Base-by-base conservation (phyloP, 2,329 filamentous ascomycete genomes). In the Ascocoryne sarcoides region DNA sequence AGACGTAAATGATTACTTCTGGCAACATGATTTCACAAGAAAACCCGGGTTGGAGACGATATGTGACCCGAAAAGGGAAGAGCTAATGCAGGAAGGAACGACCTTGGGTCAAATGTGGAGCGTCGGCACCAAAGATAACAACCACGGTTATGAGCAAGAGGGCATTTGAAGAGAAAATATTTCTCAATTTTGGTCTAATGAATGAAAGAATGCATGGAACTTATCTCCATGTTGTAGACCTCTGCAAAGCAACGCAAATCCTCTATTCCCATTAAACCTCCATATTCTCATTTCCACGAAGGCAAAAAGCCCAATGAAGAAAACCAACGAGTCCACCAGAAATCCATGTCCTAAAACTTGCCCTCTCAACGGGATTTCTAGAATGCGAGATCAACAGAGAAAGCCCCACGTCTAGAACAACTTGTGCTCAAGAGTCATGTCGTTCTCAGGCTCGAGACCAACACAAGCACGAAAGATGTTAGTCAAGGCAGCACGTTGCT, bases 361-460 rank as follows among this genome's bases (percentile, higher is more conserved):
- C 26, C 8, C 32, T 8, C 15, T 35, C 32, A 20, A 20, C 32
- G 19, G n/a, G 20, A 14, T 21, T 3, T 30, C 14, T 30, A 30
- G 14, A 4, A 30, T 3, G 14, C 4, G 10, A 30, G 28, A 10
- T 30, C 28, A 10, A 30, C 18, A 31, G 4, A 38, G 37, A n/a
- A 40, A 33, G 32, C n/a, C 28, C 33, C 37, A 4, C 32, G 39
- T 37, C 64, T 75, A 85, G 62, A 95, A 89, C 50, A 96, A 76
- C 79, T 96, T 98, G 73, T 96, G 90, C 76, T 98, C 92, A 39
- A 96, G 76, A 30, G 89, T 95, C 92, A 98, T 98, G 64, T 98
- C 92, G 43, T 82, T 92, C 76, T 98, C 92, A 12, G 92, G 92
- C 74, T 95, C 86, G 45, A 98, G 76, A 51, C 92, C 92, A 57